phyloP scores from a whole-genome alignment of 768 basidiomycete genomes.

The Dentipellis fragilis region DNA sequence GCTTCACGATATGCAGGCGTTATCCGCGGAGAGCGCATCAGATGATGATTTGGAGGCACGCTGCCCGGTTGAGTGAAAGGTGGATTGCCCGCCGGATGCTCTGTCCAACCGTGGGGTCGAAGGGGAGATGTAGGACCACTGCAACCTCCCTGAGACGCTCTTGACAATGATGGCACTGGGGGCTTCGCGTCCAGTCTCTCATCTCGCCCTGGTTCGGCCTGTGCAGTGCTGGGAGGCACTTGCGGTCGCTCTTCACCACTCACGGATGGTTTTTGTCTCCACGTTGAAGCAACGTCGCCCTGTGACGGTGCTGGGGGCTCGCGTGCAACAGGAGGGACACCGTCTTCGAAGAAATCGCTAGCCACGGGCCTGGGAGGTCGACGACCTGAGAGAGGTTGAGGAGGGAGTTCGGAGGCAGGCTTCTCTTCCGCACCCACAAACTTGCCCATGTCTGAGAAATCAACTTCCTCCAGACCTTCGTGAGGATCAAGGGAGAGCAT shows the following conservation, averaged over 20 bases:
- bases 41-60: conserved; percentile 1
- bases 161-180: not conserved
- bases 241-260: conserved; percentile 6
- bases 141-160: not conserved
- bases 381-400: conserved; percentile 14
- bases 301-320: conserved; percentile 12
- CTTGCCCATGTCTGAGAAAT: conserved; percentile 69
- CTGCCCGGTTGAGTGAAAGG: not conserved
- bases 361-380: conserved; percentile 43
- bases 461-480: conserved; percentile 69
- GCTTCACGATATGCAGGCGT: conserved; percentile 32
- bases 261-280: conserved; percentile 29
- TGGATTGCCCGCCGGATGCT: not conserved
- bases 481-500: conserved; percentile 34
- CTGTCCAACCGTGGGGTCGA: not conserved
- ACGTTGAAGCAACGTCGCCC: conserved; percentile 27
- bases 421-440: conserved; percentile 39
- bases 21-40: conserved; percentile 16
- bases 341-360: conserved; percentile 66
- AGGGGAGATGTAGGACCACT: not conserved
- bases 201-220: not conserved
- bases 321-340: not conserved
- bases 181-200: not conserved
- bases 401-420: conserved; percentile 15
- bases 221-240: not conserved